Conservation (phyloP, 257 asterid species). For the Nicotiana otophora region DNA sequence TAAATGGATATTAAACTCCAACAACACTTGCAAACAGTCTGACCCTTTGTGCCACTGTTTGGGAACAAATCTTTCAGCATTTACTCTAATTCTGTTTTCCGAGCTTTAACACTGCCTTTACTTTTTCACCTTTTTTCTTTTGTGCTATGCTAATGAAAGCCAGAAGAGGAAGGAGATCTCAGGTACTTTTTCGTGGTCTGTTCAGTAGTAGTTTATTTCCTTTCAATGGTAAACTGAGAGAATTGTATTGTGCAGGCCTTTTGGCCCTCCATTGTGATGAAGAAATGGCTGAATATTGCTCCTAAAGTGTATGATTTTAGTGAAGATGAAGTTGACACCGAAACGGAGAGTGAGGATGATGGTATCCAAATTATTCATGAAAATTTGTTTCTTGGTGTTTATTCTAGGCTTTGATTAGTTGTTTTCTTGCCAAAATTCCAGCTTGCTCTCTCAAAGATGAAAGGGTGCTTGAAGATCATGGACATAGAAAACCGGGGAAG, state of each 20-base stretch:
- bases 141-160: constrained; percentile 36
- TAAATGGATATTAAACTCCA: constrained; percentile 17
- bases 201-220: not conserved
- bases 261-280: constrained; percentile 93
- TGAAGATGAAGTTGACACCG: constrained; percentile 86
- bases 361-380: constrained; percentile 27
- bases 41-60: constrained; percentile 1
- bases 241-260: constrained; percentile 44
- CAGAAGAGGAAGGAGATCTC: constrained; percentile 46
- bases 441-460: constrained; percentile 62
- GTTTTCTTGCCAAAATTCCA: constrained; percentile 11
- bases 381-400: not conserved
- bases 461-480: constrained; percentile 33
- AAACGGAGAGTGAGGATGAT: constrained; percentile 85
- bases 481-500: constrained; percentile 21
- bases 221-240: not conserved
- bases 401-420: not conserved
- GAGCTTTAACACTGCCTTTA: not conserved
- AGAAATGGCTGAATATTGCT: constrained; percentile 85
- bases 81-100: constrained; percentile 5
- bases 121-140: not conserved
- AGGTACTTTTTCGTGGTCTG: constrained; percentile 33
- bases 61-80: constrained; percentile 11
- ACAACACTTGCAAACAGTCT: constrained; percentile 15
- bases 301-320: constrained; percentile 78